Evolutionary conservation across 306 rosid genomes (phyloP), one percentile per base, ranked within the genome.

Genomic region (Parietaria judaica): DNA sequence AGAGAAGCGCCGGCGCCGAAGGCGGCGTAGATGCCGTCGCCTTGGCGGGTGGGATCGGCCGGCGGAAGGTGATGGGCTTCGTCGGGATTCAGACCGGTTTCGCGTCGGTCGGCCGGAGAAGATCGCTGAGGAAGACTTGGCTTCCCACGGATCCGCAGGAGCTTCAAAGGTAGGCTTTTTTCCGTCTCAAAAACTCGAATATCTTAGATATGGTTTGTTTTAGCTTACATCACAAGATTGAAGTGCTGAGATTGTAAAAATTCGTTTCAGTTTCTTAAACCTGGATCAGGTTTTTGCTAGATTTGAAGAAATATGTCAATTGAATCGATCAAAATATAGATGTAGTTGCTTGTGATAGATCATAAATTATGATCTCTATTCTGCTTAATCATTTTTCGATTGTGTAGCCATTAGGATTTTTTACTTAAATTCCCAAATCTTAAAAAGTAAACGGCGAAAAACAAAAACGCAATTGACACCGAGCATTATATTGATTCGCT

Each of bases 71-170:
- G 7, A 85, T 88, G 92, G 98, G 86, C 8, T 92, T 92, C 49
- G 96, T 92, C 2, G 98, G 96, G 2, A 78, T 92, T 71, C 87
- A 82, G 6, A 92, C 99, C 5, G 99, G 99, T 3, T 92, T 88
- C 60, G 78, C 77, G 68, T 92, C 99, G 17, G 86, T 54, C 4
- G 96, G 96, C 5, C 75, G 99, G 52, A 74, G 99, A 46, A 65
- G 14, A 1, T 61, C 99, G 1, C 58, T 92, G 81, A 78, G 99
- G 69, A 83, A 79, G 63, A 92, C 99, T 68, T 92, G 99, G 99
- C 76, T 88, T 70, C 99, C 96, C 38, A 79, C 96, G 7, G 90
- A 92, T 82, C 80, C 73, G n/a, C 78, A 79, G 64, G 85, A 84
- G 6, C 94, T 92, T 43, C 77, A 80, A 76, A 76, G 99, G 99